Percentiles rank a stretch among this genome's conserved stretches.
These are phyloP conservation scores for Quercus engelmannii DNA, from an alignment of 306 rosid species.

Conservation along the genomic window DNA sequence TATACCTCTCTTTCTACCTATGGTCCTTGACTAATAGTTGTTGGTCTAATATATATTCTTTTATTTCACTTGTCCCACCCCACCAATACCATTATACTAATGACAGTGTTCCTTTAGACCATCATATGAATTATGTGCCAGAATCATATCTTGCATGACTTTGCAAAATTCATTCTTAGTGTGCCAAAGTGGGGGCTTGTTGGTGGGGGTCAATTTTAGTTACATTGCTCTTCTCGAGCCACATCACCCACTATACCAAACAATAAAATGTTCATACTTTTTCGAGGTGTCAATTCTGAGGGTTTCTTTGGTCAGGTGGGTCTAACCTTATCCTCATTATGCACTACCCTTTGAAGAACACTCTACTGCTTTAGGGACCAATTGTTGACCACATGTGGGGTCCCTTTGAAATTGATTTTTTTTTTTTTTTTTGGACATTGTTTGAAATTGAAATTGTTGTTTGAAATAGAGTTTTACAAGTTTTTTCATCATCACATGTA, in stretches of 20 bases:
- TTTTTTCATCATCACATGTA: too few species aligned
- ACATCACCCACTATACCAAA: conserved; percentile 39
- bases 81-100: conserved; percentile 7
- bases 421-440: too few species aligned
- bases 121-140: conserved; percentile 10
- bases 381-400: conserved; percentile 22
- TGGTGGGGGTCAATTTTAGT: conserved; percentile 2
- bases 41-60: neutral
- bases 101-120: conserved; percentile 2
- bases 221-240: conserved; percentile 22
- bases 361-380: neutral
- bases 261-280: conserved; percentile 14
- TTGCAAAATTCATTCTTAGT: conserved; percentile 2
- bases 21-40: conserved; percentile 10
- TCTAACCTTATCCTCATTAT: conserved; percentile 31
- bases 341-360: neutral
- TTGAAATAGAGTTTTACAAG: too few species aligned
- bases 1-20: conserved; percentile 5
- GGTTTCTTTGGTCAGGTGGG: conserved; percentile 13
- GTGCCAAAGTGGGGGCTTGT: conserved; percentile 12
- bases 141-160: conserved; percentile 15
- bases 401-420: neutral
- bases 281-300: conserved; percentile 28
- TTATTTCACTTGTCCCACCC: conserved; percentile 4
- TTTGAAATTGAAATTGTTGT: too few species aligned